Evolutionary conservation across 176 grass and related monocot genomes (phyloP), one percentile per base, ranked within the genome.

Genomic region (Lolium multiflorum): DNA sequence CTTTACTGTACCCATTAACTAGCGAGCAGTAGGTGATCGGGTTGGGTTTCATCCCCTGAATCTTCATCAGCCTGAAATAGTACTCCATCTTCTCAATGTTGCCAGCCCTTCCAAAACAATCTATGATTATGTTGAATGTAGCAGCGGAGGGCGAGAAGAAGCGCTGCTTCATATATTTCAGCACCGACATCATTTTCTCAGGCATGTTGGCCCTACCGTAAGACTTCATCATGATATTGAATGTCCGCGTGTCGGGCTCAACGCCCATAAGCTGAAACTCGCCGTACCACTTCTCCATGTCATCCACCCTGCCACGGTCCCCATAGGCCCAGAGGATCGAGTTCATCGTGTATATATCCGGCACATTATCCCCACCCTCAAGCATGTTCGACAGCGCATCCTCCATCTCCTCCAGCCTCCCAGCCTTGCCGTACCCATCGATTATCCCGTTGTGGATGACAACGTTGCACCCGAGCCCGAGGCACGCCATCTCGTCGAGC

Each of bases 21-120:
- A 95, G 67, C 0, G 93, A 98, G 78, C 96, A 98, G 77, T 98
- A 98, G 60, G 96, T 98, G 59, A 92, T 61, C 4, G 90, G 84
- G 67, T 84, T 94, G 75, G 96, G 96, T 78, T 95, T 98, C 22
- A 92, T 55, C 17, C 96, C 96, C 67, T 88, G 88, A 81, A 94
- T 89, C 84, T 95, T 98, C 96, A 98, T 95, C 81, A 94, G 59
- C 20, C 84, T 55, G 74, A 98, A 98, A 91, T 92, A 93, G 80
- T 94, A 84, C 75, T 98, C 96, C 93, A 98, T 95, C 80, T 95
- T 95, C 57, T 95, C 82, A 41, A 98, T 94, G 65, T 98, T 85
- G 20, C 88, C 89, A 39, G 75, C 80, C 71, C 86, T 90, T 49
- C 93, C 93, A 84, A 95, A 95, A 73, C 93, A 94, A 12, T 89